Percentiles rank a stretch among this genome's conserved stretches.
Evolutionary conservation across 2,329 filamentous ascomycete species (phyloP).

Genomic region (Penicillium occitanis): DNA sequence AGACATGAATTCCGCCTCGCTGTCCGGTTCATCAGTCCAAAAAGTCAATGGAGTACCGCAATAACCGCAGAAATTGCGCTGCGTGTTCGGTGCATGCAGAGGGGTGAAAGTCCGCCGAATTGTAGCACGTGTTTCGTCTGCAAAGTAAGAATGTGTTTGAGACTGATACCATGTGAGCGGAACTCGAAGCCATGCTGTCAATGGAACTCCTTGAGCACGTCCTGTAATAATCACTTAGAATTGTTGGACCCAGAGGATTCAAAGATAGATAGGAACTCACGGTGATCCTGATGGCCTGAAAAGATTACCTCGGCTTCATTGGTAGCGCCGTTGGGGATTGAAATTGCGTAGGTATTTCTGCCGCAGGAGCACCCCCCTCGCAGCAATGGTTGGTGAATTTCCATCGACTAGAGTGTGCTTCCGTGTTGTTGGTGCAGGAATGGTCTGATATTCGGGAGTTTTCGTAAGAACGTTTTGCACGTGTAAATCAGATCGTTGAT

Average conservation of each 20-base stretch:
- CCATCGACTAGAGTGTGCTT: neutral
- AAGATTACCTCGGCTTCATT: slow-evolving; percentile 70
- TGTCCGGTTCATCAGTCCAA: slow-evolving; percentile 72
- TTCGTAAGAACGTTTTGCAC: neutral
- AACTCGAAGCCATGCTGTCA: slow-evolving; percentile 79
- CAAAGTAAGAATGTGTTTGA: slow-evolving; percentile 70
- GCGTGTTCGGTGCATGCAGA: slow-evolving; percentile 56
- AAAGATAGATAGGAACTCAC: slow-evolving; percentile 57
- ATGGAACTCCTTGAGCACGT: slow-evolving; percentile 66
- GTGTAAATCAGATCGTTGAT: slow-evolving; percentile 1
- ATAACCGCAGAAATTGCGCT: slow-evolving; percentile 85
- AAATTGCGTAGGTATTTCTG: slow-evolving; percentile 76
- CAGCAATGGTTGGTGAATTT: slow-evolving; percentile 40
- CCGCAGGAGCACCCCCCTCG: slow-evolving; percentile 82
- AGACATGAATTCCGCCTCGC: slow-evolving; percentile 75
- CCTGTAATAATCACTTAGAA: slow-evolving; percentile 42
- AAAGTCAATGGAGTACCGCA: slow-evolving; percentile 83
- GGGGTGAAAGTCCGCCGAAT: slow-evolving; percentile 69
- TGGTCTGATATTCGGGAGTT: neutral
- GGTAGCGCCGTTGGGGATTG: slow-evolving; percentile 60
- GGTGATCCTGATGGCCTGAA: slow-evolving; percentile 66
- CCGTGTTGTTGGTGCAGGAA: neutral
- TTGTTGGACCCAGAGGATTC: slow-evolving; percentile 20
- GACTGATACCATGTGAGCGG: slow-evolving; percentile 79
- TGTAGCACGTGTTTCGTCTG: slow-evolving; percentile 68